phyloP scores from a whole-genome alignment of 495 filamentous ascomycete species.

The Achaetomiella virescens region DNA sequence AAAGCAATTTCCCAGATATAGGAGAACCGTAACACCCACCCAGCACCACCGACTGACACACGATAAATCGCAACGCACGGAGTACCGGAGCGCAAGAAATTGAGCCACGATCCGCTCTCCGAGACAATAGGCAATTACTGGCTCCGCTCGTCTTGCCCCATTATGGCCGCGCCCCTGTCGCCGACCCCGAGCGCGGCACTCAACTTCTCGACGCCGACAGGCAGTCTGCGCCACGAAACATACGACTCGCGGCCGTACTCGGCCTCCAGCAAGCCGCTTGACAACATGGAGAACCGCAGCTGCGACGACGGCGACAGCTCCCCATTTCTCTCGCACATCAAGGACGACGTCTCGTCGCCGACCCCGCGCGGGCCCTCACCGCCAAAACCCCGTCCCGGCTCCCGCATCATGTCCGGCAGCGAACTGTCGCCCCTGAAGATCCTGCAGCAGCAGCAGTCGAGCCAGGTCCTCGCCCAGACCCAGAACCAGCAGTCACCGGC shows the following conservation, averaged over 20 bases:
- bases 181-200: conserved; percentile 31
- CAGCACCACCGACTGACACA: background rate
- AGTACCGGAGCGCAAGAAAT: too few species aligned
- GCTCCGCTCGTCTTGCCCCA: background rate
- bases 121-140: background rate
- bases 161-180: conserved; percentile 35
- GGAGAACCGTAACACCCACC: background rate
- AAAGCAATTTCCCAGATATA: conserved; percentile 18
- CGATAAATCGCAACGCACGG: background rate
- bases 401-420: conserved; percentile 41
- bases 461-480: conserved; percentile 13
- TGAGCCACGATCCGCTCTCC: background rate
- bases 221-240: conserved; percentile 18
- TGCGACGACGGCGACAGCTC: conserved; percentile 23
- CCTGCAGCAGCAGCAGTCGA: conserved; percentile 28
- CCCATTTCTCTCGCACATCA: conserved; percentile 23
- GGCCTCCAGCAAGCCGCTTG: conserved; percentile 8
- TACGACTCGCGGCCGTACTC: conserved; percentile 23
- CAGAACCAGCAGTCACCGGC: conserved; percentile 3
- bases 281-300: conserved; percentile 17
- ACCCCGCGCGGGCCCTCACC: conserved; percentile 26
- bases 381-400: conserved; percentile 38
- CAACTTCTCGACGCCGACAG: conserved; percentile 32
- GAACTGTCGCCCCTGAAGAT: conserved; percentile 48
- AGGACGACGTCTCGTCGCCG: conserved; percentile 22